Evolutionary conservation across 805 yeast genomes (phyloP), one percentile per base, ranked within the genome.

Genomic region (Lipomyces kockii): DNA sequence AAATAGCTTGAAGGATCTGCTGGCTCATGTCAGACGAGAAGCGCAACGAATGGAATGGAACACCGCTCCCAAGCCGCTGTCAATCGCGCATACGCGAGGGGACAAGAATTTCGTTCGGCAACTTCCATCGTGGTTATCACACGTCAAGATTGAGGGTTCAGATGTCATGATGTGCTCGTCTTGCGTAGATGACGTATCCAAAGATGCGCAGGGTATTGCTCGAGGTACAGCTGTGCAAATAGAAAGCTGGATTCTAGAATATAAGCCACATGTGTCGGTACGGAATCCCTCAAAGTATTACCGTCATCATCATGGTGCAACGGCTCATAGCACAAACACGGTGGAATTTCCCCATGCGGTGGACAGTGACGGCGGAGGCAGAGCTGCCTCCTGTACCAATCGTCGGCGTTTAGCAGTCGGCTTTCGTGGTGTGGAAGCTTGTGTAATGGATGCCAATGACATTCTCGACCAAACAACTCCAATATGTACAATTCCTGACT

Each of bases 81-180:
- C 49, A 12, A 25, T 9, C 57, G 56, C 25, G 7, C 20, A 20
- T 17, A 34, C 22, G 17, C 32, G 20, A 1, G 12, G 20, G 7
- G 37, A 54, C n/a, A 46, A 2, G 27, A 71, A 64, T 60, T 52
- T 39, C n/a, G n/a, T 67, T 51, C 60, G 59, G 8, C 57, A 29
- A 17, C n/a, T 68, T 17, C 78, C 78, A 1, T 52, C 71, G 1
- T 76, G 79, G 79, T 65, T 76, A 3, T 67, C 76, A 2, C 67
- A 66, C 20, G 49, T 74, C 32, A 74, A 75, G 59, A 53, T 76
- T 52, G 78, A 74, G 60, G 71, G 75, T n/a, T 68, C 71, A 17
- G 76, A 76, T 57, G 68, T 68, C 17, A 53, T 63, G 55, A 12
- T 67, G 22, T 56, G 67, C 27, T 58, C 70, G 3, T 66, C 71